Evolutionary conservation across 495 filamentous ascomycete genomes (phyloP).

Genomic region (Chaetomidium leptoderma): DNA sequence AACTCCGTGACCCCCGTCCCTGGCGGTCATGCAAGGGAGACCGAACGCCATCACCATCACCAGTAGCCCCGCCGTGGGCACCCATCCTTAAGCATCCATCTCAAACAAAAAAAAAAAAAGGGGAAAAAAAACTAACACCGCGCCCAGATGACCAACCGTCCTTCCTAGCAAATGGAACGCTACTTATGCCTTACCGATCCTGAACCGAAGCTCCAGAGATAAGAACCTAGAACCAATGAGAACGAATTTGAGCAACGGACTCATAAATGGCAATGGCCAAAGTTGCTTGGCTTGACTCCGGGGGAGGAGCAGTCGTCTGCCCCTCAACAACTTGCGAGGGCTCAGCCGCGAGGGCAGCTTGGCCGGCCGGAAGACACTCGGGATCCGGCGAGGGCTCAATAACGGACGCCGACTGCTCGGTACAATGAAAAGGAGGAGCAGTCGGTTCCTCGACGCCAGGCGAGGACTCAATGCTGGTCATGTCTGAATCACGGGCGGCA

Average conservation of each 20-base stretch:
- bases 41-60: too few species aligned
- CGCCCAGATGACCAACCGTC: too few species aligned
- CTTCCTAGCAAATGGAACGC: too few species aligned
- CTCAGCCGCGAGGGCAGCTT: not conserved
- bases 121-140: too few species aligned
- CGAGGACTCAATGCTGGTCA: not conserved
- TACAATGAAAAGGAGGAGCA: not conserved
- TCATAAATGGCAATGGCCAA: not conserved
- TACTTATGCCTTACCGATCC: too few species aligned
- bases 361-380: not conserved
- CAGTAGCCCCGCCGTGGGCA: too few species aligned
- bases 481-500: not conserved
- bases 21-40: not conserved
- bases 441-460: not conserved
- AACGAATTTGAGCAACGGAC: not conserved
- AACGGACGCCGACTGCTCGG: not conserved
- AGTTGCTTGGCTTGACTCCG: not conserved
- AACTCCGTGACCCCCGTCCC: not conserved
- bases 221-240: not conserved
- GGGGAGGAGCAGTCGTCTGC: not conserved
- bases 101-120: too few species aligned
- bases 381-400: not conserved
- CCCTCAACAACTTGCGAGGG: not conserved
- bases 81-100: too few species aligned
- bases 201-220: too few species aligned